Conservation (phyloP, 176 grass and related monocot genomes). For the Eragrostis curvula region DNA sequence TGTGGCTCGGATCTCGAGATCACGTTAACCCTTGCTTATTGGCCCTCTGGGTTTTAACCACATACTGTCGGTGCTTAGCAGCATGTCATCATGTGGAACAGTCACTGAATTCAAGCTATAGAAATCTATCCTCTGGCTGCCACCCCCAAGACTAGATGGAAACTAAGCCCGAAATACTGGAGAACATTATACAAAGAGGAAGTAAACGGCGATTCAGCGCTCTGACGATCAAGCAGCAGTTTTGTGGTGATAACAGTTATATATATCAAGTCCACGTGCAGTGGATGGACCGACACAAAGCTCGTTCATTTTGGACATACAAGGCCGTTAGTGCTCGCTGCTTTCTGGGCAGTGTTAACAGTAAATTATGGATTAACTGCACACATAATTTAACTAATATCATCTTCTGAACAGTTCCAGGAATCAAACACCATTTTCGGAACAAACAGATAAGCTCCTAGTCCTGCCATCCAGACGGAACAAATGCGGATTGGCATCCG, state of each 20-base stretch:
- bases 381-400: background rate
- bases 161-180: background rate
- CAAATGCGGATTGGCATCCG: background rate
- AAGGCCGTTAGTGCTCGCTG: background rate
- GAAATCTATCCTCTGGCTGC: background rate
- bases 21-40: background rate
- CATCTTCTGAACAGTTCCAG: background rate
- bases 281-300: background rate
- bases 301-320: background rate
- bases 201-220: background rate
- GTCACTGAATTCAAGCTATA: background rate
- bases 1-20: slow-evolving; percentile 8
- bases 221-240: background rate
- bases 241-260: background rate
- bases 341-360: background rate
- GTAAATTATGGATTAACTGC: background rate
- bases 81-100: background rate
- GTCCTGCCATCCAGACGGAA: background rate
- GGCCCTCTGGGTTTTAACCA: background rate
- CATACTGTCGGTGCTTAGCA: background rate
- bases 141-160: background rate
- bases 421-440: background rate
- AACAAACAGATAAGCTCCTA: background rate
- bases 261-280: background rate
- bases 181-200: background rate